These are phyloP conservation scores for Murraya koenigii DNA, from an alignment of 345 rosid genomes.

Conservation along the genomic window DNA sequence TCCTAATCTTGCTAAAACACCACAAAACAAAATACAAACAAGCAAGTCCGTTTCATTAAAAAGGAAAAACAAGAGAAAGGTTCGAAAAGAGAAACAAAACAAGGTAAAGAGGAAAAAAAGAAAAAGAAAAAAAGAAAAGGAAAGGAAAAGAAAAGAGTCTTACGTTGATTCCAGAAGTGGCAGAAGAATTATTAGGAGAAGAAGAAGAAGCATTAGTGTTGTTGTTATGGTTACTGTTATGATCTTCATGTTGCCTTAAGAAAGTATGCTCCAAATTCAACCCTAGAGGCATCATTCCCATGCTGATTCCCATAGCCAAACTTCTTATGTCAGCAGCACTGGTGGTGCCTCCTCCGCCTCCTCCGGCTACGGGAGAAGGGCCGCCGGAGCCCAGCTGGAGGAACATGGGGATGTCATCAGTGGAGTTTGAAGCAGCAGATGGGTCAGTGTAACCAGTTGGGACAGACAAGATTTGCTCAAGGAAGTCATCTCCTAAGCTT, in stretches of 20 bases:
- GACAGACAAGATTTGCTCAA: constrained; percentile 67
- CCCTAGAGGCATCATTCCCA: constrained; percentile 39
- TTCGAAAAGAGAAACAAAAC: background rate
- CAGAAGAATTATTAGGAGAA: constrained; percentile 32
- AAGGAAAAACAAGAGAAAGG: background rate
- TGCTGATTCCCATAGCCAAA: constrained; percentile 28
- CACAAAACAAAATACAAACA: background rate
- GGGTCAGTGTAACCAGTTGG: constrained; percentile 43
- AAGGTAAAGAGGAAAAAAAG: background rate
- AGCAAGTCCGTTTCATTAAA: constrained; percentile 1
- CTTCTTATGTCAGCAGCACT: constrained; percentile 29
- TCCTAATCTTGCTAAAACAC: constrained; percentile 10
- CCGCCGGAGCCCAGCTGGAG: constrained; percentile 46
- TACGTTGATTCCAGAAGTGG: constrained; percentile 49
- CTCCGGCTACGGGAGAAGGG: constrained; percentile 20
- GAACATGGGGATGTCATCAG: constrained; percentile 42
- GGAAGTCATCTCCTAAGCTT: constrained; percentile 64
- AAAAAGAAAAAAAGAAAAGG: background rate
- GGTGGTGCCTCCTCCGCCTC: constrained; percentile 16
- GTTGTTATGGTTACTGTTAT: constrained; percentile 15
- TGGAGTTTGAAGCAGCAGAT: constrained; percentile 19
- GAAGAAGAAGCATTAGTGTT: constrained; percentile 21
- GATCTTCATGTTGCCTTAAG: constrained; percentile 35
- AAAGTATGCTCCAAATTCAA: constrained; percentile 43
- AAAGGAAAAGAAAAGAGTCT: background rate